Conservation (phyloP, 2,329 filamentous ascomycete species). For the Didymella sp. region DNA sequence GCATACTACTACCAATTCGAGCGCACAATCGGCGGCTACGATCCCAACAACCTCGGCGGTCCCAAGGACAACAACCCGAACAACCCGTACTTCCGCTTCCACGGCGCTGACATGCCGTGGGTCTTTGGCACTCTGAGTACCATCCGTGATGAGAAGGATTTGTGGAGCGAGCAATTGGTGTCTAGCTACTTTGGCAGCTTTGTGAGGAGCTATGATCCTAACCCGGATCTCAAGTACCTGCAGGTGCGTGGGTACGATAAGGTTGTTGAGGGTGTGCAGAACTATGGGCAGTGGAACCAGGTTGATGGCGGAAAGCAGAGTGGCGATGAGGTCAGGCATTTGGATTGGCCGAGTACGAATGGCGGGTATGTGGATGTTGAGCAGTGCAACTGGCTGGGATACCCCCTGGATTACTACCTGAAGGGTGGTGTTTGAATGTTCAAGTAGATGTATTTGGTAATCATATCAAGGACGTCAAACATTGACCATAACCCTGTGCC, state of each 20-base stretch:
- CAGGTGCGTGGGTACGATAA: slow-evolving; percentile 56
- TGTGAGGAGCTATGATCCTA: slow-evolving; percentile 59
- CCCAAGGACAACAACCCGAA: slow-evolving; percentile 59
- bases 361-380: slow-evolving; percentile 57
- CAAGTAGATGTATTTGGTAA: too few species aligned
- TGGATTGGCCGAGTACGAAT: slow-evolving; percentile 57
- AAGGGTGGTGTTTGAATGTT: slow-evolving; percentile 34
- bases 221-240: slow-evolving; percentile 56
- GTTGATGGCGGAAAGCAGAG: slow-evolving; percentile 46
- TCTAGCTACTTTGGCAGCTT: slow-evolving; percentile 61
- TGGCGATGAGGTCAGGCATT: slow-evolving; percentile 49
- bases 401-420: slow-evolving; percentile 44
- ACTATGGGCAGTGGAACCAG: slow-evolving; percentile 46
- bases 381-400: slow-evolving; percentile 56
- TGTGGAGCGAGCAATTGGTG: slow-evolving; percentile 55
- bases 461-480: too few species aligned
- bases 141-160: slow-evolving; percentile 60
- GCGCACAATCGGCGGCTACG: slow-evolving; percentile 61
- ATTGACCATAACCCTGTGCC: too few species aligned
- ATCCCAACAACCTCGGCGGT: slow-evolving; percentile 61
- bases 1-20: slow-evolving; percentile 69
- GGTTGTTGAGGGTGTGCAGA: slow-evolving; percentile 50
- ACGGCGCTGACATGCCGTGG: slow-evolving; percentile 62
- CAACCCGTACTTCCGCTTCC: slow-evolving; percentile 63
- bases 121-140: slow-evolving; percentile 61